Base-by-base conservation (phyloP, 805 yeast genomes). In the Jamesozyma rosinii region DNA sequence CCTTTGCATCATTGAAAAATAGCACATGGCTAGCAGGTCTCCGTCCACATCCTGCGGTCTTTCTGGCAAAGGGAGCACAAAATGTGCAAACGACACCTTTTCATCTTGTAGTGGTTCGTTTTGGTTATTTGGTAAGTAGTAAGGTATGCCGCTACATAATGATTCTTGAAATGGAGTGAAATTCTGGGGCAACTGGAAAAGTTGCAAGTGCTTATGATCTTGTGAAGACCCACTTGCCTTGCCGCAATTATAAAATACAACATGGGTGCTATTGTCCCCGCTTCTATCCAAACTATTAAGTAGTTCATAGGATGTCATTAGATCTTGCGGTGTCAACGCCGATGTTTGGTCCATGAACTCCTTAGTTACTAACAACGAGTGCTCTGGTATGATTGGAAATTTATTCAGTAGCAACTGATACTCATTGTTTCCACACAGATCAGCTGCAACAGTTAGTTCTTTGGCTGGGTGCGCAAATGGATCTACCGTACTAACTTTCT, bases 211-310 rank as follows among this genome's bases (percentile, higher is more conserved):
- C 59, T 85, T 87, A 66, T 90, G 98, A 38, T 84, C 81, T 56
- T 88, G 92, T 0, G 96, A 87, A n/a, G 95, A 95, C 1, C 97
- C 98, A 48, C 94, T 78, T 52, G 77, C 72, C 17, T 79, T 77
- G 6, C 98, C 98, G 57, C 86, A 79, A 63, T 90, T 90, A 72
- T 77, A 90, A 63, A 90, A 90, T 0, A 88, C 88, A 59, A 89
- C 70, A 71, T 84, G 81, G 6, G 10, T 24, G 44, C 61, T 67
- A 15, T 22, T 31, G 26, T 44, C 48, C 2, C 57, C 49, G 47
- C 61, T 44, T 15, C 18, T 33, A 53, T 77, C 76, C 41, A 83
- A 65, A 15, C 64, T 65, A 14, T 62, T 58, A 47, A 90, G 65
- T 19, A 84, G 67, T 4, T 74, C 58, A 57, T 76, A 76, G 4